phyloP scores from a whole-genome alignment of 768 basidiomycete genomes.

The Pleurotus ostreatus region DNA sequence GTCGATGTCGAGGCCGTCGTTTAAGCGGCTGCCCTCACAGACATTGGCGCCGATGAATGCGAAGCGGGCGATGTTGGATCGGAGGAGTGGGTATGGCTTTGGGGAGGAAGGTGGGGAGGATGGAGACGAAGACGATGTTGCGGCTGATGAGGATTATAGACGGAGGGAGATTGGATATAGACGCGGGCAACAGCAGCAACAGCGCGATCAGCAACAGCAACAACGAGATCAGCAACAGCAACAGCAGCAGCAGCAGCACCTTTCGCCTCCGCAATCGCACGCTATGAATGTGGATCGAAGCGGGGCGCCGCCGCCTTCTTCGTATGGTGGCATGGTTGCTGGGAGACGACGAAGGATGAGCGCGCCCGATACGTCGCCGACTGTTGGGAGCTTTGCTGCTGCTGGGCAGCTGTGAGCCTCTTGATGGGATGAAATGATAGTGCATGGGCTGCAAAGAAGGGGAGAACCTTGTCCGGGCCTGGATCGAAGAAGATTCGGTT shows the following conservation, averaged over 20 bases:
- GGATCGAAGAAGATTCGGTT: no score
- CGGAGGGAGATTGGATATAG: background rate
- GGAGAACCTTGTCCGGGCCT: no score
- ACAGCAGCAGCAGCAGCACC: background rate
- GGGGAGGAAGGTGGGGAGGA: conserved; percentile 10
- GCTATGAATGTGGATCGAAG: background rate
- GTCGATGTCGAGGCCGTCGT: conserved; percentile 45
- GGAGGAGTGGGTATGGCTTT: no score
- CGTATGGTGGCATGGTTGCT: conserved; percentile 6
- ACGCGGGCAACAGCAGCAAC: background rate
- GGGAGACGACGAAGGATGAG: conserved; percentile 33
- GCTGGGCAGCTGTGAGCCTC: conserved; percentile 4
- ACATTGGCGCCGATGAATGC: conserved; percentile 57
- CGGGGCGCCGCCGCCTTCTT: background rate
- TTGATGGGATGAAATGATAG: no score
- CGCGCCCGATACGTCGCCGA: conserved; percentile 18
- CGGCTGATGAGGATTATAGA: conserved; percentile 1
- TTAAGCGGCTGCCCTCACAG: conserved; percentile 72
- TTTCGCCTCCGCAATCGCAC: no score
- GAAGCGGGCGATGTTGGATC: conserved; percentile 47
- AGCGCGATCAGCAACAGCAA: background rate
- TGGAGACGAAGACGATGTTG: conserved; percentile 24
- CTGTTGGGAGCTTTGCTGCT: conserved; percentile 3
- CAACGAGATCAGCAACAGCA: background rate
- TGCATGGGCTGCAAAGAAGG: no score